These are phyloP conservation scores for Tolypocladium inflatum DNA, from an alignment of 2,329 filamentous ascomycete genomes.

Conservation along the genomic window DNA sequence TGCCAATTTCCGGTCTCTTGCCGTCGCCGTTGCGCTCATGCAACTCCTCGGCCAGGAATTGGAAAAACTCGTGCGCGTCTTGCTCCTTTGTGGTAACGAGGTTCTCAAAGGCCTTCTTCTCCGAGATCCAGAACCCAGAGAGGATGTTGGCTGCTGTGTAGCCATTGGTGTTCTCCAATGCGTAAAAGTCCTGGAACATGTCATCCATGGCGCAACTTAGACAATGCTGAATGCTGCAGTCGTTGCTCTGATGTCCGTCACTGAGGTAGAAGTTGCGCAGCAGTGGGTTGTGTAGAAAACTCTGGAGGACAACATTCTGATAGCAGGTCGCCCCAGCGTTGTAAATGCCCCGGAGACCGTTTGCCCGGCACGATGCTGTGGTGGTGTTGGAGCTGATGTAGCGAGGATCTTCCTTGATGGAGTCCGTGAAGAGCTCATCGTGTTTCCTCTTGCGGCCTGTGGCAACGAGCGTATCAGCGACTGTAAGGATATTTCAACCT, in stretches of 20 bases:
- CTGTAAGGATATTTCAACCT: not conserved
- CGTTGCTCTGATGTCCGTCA: constrained; percentile 73
- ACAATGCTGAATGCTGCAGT: constrained; percentile 57
- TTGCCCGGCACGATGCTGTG: constrained; percentile 72
- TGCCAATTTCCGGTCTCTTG: constrained; percentile 49
- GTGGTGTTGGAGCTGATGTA: constrained; percentile 73
- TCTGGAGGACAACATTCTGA: constrained; percentile 92
- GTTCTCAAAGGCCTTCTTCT: constrained; percentile 61
- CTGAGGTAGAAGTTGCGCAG: constrained; percentile 87
- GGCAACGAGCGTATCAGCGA: not conserved
- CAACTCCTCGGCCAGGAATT: constrained; percentile 86
- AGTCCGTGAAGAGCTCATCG: constrained; percentile 58
- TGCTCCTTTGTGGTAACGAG: constrained; percentile 89
- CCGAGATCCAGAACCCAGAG: constrained; percentile 81
- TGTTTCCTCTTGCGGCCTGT: constrained; percentile 64
- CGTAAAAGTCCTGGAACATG: constrained; percentile 64
- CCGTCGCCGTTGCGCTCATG: constrained; percentile 72
- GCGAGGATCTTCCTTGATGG: constrained; percentile 60
- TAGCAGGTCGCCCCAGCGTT: constrained; percentile 99
- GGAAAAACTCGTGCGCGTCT: constrained; percentile 95
- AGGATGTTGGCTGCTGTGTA: constrained; percentile 87
- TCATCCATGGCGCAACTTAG: constrained; percentile 64
- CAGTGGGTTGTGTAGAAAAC: constrained; percentile 85
- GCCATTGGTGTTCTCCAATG: constrained; percentile 70
- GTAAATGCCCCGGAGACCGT: constrained; percentile 83